Conservation (phyloP, 139 green algal species). For the Edaphochlamys debaryana region DNA sequence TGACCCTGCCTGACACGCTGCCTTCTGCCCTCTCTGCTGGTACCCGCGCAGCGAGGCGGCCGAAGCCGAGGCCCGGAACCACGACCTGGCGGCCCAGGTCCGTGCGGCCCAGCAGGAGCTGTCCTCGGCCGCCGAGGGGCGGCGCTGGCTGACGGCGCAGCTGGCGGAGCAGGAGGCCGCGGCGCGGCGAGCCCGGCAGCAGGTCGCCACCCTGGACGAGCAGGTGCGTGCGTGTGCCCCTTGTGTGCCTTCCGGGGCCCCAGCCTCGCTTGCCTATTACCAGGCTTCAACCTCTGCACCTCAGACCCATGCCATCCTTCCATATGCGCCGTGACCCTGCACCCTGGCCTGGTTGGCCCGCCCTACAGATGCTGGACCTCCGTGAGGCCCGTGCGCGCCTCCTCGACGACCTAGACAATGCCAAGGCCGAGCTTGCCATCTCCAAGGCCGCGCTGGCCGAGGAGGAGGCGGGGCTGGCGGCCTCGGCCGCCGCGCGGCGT, state of each 20-base stretch:
- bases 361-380: conserved; percentile 2
- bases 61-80: no score
- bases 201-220: not conserved
- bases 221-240: not conserved
- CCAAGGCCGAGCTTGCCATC: not conserved
- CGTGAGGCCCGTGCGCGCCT: not conserved
- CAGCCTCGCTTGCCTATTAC: not conserved
- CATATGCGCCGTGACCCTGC: no score
- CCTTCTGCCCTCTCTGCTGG: no score
- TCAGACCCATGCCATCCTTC: no score
- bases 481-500: not conserved
- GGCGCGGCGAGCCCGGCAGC: not conserved
- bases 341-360: no score
- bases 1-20: no score
- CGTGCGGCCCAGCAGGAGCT: no score
- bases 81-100: no score
- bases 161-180: conserved; percentile 1
- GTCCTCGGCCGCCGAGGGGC: no score
- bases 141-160: not conserved
- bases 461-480: not conserved
- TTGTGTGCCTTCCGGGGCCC: not conserved
- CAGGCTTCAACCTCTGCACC: not conserved
- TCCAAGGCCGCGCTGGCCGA: not conserved
- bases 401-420: conserved; percentile 7
- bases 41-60: no score